These are phyloP conservation scores for Rhizopogon rudus DNA, from an alignment of 768 basidiomycete species.

Conservation along the genomic window DNA sequence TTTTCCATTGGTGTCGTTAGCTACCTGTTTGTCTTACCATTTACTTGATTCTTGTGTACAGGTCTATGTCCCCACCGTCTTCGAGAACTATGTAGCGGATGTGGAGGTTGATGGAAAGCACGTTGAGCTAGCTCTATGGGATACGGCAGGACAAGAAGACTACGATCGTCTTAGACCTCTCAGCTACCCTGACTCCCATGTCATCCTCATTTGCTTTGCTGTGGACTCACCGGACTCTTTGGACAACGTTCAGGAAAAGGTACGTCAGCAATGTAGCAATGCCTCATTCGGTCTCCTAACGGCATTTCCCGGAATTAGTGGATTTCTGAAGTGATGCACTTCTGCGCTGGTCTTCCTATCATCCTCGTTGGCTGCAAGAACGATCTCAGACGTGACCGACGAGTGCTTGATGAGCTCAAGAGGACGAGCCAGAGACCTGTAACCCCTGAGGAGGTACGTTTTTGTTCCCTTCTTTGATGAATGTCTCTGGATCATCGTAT, in stretches of 20 bases:
- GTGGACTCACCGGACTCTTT: constrained; percentile 97
- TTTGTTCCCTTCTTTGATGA: background rate
- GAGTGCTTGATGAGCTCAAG: constrained; percentile 91
- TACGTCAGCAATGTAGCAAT: constrained; percentile 30
- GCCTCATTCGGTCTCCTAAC: constrained; percentile 5
- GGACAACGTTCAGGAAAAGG: constrained; percentile 99
- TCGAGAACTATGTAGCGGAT: constrained; percentile 99
- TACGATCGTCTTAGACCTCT: constrained; percentile 98
- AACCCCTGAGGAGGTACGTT: constrained; percentile 80
- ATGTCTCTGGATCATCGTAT: constrained; percentile 4
- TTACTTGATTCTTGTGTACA: constrained; percentile 23
- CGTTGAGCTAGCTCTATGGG: constrained; percentile 98
- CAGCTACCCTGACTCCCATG: constrained; percentile 98
- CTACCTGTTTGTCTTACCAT: background rate
- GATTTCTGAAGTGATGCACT: constrained; percentile 99
- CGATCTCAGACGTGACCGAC: constrained; percentile 90
- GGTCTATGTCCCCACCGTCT: constrained; percentile 99
- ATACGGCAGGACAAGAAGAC: constrained; percentile 99
- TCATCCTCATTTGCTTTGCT: constrained; percentile 99
- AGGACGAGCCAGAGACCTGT: constrained; percentile 95
- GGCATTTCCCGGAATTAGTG: constrained; percentile 49
- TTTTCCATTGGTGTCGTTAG: constrained; percentile 12
- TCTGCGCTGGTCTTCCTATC: constrained; percentile 90
- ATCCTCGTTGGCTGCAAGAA: constrained; percentile 99
- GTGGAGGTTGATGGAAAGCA: constrained; percentile 98